Evolutionary conservation across 495 filamentous ascomycete species (phyloP).

Genomic region (Penicillium odoratum): DNA sequence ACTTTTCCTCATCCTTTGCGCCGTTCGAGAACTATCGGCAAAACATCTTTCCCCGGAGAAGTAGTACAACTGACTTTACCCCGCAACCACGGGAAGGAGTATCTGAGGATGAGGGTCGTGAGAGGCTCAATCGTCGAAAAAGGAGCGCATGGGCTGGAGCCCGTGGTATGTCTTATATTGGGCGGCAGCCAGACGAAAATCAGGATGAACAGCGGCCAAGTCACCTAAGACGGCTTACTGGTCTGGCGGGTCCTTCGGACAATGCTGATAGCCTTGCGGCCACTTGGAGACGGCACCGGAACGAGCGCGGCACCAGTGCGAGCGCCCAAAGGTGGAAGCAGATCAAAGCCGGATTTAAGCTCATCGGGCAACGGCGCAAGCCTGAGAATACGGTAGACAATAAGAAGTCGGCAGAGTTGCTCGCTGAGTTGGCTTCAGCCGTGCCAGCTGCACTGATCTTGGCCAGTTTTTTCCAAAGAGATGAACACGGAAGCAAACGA

Average conservation of each 20-base stretch:
- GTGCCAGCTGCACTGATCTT: slow-evolving; percentile 89
- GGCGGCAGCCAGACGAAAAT: slow-evolving; percentile 38
- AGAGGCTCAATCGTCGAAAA: slow-evolving; percentile 63
- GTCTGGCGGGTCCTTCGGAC: slow-evolving; percentile 62
- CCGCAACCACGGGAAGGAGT: slow-evolving; percentile 68
- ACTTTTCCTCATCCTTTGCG: slow-evolving; percentile 47
- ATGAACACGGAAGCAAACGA: slow-evolving; percentile 91
- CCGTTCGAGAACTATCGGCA: slow-evolving; percentile 49
- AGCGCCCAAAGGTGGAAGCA: slow-evolving; percentile 85
- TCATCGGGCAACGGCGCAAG: slow-evolving; percentile 76
- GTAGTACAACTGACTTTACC: slow-evolving; percentile 65
- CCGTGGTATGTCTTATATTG: slow-evolving; percentile 57
- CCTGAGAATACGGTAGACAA: slow-evolving; percentile 84
- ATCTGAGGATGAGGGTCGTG: slow-evolving; percentile 87
- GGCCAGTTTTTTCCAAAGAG: slow-evolving; percentile 94
- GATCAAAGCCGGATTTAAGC: slow-evolving; percentile 79
- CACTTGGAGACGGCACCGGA: slow-evolving; percentile 54
- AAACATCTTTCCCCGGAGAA: slow-evolving; percentile 62
- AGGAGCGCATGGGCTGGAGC: slow-evolving; percentile 55
- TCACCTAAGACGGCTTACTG: slow-evolving; percentile 73
- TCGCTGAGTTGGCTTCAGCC: slow-evolving; percentile 91
- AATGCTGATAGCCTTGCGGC: slow-evolving; percentile 47
- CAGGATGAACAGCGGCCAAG: slow-evolving; percentile 63
- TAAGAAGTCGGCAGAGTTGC: slow-evolving; percentile 91
- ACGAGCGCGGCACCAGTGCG: slow-evolving; percentile 67